Percentiles rank a stretch among this genome's conserved stretches.
Evolutionary conservation across 371 early-diverging fungal genomes (phyloP).

Genomic region (Rhizopus arrhizus): DNA sequence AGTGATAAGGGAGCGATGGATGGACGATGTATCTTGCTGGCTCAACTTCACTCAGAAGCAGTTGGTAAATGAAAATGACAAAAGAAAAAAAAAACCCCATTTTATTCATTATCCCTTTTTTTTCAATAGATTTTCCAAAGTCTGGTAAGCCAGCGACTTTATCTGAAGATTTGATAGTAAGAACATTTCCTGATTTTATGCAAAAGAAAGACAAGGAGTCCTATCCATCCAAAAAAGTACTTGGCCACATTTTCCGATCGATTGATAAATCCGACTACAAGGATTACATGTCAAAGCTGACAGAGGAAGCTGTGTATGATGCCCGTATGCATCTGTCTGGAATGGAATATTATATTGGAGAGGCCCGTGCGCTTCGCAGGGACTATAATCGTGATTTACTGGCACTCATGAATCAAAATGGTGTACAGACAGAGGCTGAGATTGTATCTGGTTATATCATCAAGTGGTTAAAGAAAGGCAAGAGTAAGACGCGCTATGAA

Average conservation of each 20-base stretch:
- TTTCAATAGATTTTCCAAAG: conserved; percentile 44
- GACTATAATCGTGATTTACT: conserved; percentile 58
- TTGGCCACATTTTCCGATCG: conserved; percentile 66
- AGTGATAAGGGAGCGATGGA: conserved; percentile 49
- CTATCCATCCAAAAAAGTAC: conserved; percentile 62
- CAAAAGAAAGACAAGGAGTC: conserved; percentile 59
- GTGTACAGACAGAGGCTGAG: conserved; percentile 58
- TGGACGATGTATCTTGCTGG: conserved; percentile 61
- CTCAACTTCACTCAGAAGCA: conserved; percentile 64
- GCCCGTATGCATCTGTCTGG: conserved; percentile 52
- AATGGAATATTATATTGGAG: conserved; percentile 58
- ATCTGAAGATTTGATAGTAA: conserved; percentile 48
- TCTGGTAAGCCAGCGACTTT: conserved; percentile 51
- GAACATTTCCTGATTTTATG: conserved; percentile 81
- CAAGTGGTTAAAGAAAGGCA: conserved; percentile 40
- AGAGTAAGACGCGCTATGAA: conserved; percentile 50
- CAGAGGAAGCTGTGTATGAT: conserved; percentile 41
- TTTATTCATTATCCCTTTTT: background rate
- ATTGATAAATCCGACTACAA: conserved; percentile 50
- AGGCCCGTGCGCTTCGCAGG: conserved; percentile 46
- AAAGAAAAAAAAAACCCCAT: background rate
- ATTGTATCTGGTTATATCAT: conserved; percentile 49
- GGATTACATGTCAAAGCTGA: conserved; percentile 31
- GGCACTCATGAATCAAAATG: conserved; percentile 70
- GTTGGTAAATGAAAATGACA: conserved; percentile 36